Evolutionary conservation across 305 asterid genomes (phyloP).

Genomic region (Solanum hybrid): DNA sequence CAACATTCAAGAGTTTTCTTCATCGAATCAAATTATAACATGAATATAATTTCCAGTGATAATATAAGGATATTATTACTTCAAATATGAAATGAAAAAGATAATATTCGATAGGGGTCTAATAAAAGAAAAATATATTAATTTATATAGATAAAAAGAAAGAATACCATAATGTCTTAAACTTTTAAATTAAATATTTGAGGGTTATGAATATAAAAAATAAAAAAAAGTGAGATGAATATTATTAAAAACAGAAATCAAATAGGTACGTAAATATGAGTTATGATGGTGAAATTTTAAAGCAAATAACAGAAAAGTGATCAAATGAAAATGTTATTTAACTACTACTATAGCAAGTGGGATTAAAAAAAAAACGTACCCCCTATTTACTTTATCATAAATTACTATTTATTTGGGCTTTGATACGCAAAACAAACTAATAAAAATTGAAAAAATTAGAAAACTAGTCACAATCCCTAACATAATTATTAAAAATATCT

Average conservation of each 20-base stretch:
- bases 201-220: background rate
- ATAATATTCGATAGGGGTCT: background rate
- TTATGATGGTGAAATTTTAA: background rate
- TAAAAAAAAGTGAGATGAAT: background rate
- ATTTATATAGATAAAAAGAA: too few relatives aligned
- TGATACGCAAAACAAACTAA: background rate
- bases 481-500: too few relatives aligned
- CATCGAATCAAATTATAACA: background rate
- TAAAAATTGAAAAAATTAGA: background rate
- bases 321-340: background rate
- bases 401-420: too few relatives aligned
- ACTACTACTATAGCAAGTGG: background rate
- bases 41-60: background rate
- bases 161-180: too few relatives aligned
- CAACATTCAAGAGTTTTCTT: background rate
- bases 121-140: too few relatives aligned
- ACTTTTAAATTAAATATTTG: too few relatives aligned
- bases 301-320: background rate
- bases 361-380: background rate
- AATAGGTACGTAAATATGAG: background rate
- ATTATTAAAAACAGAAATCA: background rate
- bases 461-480: too few relatives aligned
- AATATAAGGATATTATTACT: background rate
- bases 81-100: background rate
- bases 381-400: background rate